These are phyloP conservation scores for Adansonia madagascariensis DNA, from an alignment of 441 rosid species.

Conservation along the genomic window DNA sequence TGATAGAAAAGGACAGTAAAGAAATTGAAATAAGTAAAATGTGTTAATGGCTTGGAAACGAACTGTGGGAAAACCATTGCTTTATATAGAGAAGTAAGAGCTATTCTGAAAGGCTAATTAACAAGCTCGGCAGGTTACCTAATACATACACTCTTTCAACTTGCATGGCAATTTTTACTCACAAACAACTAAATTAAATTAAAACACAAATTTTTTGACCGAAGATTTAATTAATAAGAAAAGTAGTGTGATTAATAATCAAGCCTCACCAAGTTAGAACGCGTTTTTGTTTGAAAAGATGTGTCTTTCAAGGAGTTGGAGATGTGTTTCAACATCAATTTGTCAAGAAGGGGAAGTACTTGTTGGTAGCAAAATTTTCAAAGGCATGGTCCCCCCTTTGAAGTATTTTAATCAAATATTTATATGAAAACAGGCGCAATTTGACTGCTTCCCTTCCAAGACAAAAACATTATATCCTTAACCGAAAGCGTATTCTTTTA, in stretches of 20 bases:
- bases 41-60: constrained; percentile 16
- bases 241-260: neutral
- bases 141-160: constrained; percentile 52
- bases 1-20: neutral
- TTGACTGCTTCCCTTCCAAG: neutral
- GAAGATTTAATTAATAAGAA: neutral
- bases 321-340: neutral
- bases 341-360: neutral
- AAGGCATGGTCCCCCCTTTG: neutral
- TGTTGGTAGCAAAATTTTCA: neutral
- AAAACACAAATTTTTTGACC: neutral
- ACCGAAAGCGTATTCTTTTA: no score
- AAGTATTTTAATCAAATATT: neutral
- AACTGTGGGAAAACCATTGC: constrained; percentile 19
- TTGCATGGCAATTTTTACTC: constrained; percentile 41
- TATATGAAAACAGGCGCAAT: neutral
- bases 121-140: constrained; percentile 56
- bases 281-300: neutral
- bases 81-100: constrained; percentile 59
- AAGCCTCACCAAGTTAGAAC: neutral
- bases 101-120: constrained; percentile 28
- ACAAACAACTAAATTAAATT: neutral
- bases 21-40: neutral
- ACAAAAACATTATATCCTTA: neutral
- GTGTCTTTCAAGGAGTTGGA: neutral